Base-by-base conservation (phyloP, 2,329 filamentous ascomycete species). In the Cryphonectria carpinicola region DNA sequence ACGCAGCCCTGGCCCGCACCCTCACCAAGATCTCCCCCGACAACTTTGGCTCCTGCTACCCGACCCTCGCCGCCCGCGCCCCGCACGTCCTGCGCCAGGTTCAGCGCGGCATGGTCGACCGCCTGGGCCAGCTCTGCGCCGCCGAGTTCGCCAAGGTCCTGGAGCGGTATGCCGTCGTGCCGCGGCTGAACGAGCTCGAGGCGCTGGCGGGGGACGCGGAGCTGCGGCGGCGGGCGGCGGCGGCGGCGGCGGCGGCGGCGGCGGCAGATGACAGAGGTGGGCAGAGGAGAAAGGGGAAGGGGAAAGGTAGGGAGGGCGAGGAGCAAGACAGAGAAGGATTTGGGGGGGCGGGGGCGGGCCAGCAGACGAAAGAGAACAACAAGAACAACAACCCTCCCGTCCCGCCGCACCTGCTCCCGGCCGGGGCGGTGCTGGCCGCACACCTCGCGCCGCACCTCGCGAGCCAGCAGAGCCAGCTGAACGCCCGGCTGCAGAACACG, bases 41-140 rank as follows among this genome's bases (percentile, higher is more conserved):
- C 65, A 88, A 88, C 77, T 86, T 91, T 74, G 85, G 85, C 2
- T 82, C 85, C 1, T 91, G 89, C 79, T 91, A 89, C 77, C 89
- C 89, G 60, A 88, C 86, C 28, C 82, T 90, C n/a, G 84, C 87
- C 25, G 77, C 79, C 54, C 80, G 82, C 72, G 84, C 87, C 28
- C 86, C 86, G 35, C 80, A 79, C 10, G 83, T 86, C 52, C 81
- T 91, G 75, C 81, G 81, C 73, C 83, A 84, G 73, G 84, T 90
- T 56, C 88, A 90, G 81, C 78, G 79, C 67, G 86, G 87, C 76
- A 88, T 91, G 86, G 84, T 89, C 14, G 84, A 84, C 19, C 82
- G 87, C 74, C 77, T 91, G 72, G 81, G 82, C 32, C 81, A 83
- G 73, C 84, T 88, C 72, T 89, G 88, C 74, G 81, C 83, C 77